Evolutionary conservation across 257 asterid genomes (phyloP).

Genomic region (Scutellaria barbata): DNA sequence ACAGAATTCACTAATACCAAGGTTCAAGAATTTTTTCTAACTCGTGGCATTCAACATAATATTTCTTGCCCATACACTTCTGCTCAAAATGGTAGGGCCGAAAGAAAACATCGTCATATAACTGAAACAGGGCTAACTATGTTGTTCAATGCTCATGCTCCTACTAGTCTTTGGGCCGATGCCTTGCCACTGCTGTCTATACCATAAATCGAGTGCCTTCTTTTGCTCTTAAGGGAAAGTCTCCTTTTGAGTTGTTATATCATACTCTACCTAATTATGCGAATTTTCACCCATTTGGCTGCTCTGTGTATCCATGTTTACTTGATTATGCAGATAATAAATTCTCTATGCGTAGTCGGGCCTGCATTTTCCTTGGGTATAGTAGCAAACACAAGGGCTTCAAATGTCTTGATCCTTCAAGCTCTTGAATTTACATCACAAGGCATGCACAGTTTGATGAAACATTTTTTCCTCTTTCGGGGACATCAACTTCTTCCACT

Average conservation of each 20-base stretch:
- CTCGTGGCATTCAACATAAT: background rate
- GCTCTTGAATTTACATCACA: too few relatives aligned
- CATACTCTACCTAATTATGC: background rate
- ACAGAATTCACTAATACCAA: background rate
- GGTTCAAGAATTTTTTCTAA: background rate
- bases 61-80: background rate
- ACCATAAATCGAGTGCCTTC: background rate
- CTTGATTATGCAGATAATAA: background rate
- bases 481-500: too few relatives aligned
- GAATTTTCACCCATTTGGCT: background rate
- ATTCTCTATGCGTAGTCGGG: too few relatives aligned
- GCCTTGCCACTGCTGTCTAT: background rate
- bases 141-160: background rate
- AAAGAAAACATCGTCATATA: background rate
- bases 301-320: background rate
- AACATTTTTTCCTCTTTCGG: too few relatives aligned
- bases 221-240: background rate
- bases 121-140: background rate
- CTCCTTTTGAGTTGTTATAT: background rate
- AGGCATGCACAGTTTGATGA: too few relatives aligned
- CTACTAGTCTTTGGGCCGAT: background rate
- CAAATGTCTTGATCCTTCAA: too few relatives aligned
- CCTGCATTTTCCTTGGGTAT: too few relatives aligned
- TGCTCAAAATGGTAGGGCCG: background rate
- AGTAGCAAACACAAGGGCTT: too few relatives aligned